Evolutionary conservation across 768 basidiomycete genomes (phyloP).

Genomic region (Coprinopsis strossmayeri): DNA sequence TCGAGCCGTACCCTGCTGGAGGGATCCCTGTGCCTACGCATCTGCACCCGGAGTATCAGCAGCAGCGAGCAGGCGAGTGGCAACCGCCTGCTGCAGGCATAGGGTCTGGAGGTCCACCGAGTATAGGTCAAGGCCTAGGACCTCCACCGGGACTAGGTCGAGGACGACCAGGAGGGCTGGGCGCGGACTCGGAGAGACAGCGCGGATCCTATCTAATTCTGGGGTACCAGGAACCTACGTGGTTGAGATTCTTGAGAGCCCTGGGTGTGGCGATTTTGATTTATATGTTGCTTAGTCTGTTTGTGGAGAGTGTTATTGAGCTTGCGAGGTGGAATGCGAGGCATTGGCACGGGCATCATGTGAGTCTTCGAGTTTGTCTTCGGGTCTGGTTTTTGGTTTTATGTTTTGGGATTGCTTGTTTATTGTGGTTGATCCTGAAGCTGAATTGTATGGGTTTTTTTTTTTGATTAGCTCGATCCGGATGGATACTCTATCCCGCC

Average conservation of each 20-base stretch:
- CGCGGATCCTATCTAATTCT: neutral
- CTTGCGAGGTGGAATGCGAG: neutral
- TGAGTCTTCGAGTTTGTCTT: conserved; percentile 1
- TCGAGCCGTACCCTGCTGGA: no score
- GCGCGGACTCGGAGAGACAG: no score
- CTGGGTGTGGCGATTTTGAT: conserved; percentile 4
- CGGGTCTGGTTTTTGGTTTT: neutral
- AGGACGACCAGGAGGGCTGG: no score
- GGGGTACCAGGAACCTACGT: neutral
- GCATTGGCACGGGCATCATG: neutral
- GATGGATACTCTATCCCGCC: conserved; percentile 12
- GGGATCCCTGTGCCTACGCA: no score
- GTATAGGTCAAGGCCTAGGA: no score
- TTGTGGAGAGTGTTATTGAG: conserved; percentile 3
- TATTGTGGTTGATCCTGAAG: no score
- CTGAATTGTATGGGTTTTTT: no score
- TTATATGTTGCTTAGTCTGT: neutral
- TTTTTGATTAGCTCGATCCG: no score
- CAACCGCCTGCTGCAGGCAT: no score
- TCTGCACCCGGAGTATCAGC: no score
- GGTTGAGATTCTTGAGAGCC: conserved; percentile 8
- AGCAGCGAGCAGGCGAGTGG: no score
- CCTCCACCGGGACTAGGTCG: neutral
- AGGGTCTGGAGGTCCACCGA: no score
- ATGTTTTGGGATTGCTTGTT: neutral